phyloP scores from a whole-genome alignment of 192 early-diverging fungal genomes.

The Backusella tuberculispora region DNA sequence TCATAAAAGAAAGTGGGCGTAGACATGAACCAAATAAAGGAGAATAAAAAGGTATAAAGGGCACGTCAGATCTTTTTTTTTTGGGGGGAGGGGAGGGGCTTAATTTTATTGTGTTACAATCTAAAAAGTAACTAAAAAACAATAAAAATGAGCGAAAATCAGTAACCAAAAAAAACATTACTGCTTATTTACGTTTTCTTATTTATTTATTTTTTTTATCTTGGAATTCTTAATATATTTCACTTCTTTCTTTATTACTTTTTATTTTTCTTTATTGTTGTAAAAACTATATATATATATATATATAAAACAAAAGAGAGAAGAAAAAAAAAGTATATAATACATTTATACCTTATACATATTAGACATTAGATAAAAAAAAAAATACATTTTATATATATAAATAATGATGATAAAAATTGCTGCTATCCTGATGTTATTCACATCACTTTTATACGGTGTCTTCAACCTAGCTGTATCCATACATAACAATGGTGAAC shows the following conservation, averaged over 20 bases:
- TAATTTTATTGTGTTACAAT: not conserved
- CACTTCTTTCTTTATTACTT: not conserved
- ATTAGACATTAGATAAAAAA: not conserved
- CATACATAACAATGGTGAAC: slow-evolving; percentile 16
- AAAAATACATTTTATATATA: not conserved
- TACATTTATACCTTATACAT: not conserved
- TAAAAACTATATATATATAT: not conserved
- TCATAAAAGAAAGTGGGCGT: not conserved
- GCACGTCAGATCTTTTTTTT: too few species aligned
- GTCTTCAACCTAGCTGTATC: not conserved
- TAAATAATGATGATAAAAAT: not conserved
- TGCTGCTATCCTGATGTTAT: not conserved
- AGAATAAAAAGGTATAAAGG: not conserved
- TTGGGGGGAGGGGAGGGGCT: not conserved
- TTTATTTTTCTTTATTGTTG: not conserved
- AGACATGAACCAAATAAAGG: not conserved
- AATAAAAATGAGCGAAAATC: slow-evolving; percentile 9
- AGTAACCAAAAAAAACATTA: slow-evolving; percentile 13
- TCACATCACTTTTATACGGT: not conserved
- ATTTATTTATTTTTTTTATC: not conserved
- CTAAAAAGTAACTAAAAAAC: not conserved
- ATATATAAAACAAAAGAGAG: too few species aligned
- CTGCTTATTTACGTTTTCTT: slow-evolving; percentile 8
- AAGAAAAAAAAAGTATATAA: slow-evolving; percentile 1
- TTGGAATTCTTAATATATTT: not conserved